Evolutionary conservation across 2,329 filamentous ascomycete genomes (phyloP).

Genomic region (Colletotrichum sidae): DNA sequence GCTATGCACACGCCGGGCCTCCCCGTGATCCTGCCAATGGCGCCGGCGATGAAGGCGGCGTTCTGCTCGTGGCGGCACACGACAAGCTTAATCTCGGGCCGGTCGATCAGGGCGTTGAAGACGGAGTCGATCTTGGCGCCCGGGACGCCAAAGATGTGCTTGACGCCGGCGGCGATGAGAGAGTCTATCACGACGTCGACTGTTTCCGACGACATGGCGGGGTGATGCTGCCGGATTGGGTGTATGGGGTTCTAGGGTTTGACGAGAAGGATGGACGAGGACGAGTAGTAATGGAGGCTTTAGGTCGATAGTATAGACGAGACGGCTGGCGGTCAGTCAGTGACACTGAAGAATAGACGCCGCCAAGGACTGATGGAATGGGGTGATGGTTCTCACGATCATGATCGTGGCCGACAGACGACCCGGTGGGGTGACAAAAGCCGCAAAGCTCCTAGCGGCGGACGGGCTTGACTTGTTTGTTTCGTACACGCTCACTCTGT

Average conservation of each 20-base stretch:
- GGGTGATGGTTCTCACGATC: constrained; percentile 1
- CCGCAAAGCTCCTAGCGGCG: not conserved
- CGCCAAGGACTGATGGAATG: not conserved
- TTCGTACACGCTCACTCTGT: no score
- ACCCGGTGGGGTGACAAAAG: not conserved
- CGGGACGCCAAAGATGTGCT: constrained; percentile 59
- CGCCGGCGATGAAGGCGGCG: constrained; percentile 61
- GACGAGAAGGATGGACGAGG: no score
- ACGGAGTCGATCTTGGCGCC: constrained; percentile 61
- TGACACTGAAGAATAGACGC: no score
- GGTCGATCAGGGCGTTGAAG: constrained; percentile 58
- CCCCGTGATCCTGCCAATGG: constrained; percentile 58
- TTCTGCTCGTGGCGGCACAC: constrained; percentile 63
- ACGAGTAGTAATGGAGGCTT: no score
- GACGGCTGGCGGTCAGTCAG: no score
- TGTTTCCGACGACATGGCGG: constrained; percentile 40
- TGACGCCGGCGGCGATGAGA: constrained; percentile 52
- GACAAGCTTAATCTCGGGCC: constrained; percentile 58
- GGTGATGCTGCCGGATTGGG: not conserved
- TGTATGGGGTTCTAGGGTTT: no score
- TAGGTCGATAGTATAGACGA: no score
- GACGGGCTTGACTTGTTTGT: no score
- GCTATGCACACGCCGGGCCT: constrained; percentile 58
- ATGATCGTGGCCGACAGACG: not conserved
- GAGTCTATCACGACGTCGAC: constrained; percentile 45